Percentiles rank a stretch among this genome's conserved stretches.
These are phyloP conservation scores for Fusarium humuli DNA, from an alignment of 2,329 filamentous ascomycete genomes.

Conservation along the genomic window DNA sequence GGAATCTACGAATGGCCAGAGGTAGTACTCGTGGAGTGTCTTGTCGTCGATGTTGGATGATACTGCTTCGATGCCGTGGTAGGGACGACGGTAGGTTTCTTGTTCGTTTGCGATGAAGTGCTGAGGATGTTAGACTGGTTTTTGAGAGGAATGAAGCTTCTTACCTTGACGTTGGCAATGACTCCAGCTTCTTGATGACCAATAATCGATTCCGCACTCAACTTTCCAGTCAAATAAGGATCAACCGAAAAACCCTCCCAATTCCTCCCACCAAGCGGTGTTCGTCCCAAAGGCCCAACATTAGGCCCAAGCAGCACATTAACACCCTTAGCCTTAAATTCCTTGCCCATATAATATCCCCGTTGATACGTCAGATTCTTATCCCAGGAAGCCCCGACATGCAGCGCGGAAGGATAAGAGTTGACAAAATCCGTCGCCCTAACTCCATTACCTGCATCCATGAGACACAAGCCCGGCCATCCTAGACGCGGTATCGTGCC, in stretches of 20 bases:
- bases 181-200: constrained; percentile 83
- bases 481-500: constrained; percentile 58
- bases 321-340: constrained; percentile 69
- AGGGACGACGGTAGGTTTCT: constrained; percentile 60
- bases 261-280: constrained; percentile 76
- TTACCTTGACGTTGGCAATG: constrained; percentile 77
- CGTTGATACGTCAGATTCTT: constrained; percentile 63
- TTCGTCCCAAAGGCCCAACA: constrained; percentile 77
- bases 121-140: no score
- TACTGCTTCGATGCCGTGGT: constrained; percentile 61
- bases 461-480: constrained; percentile 62
- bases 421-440: constrained; percentile 62
- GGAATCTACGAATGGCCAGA: constrained; percentile 74
- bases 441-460: constrained; percentile 63
- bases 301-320: constrained; percentile 78
- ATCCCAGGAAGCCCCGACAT: constrained; percentile 66
- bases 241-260: constrained; percentile 82
- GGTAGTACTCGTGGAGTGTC: constrained; percentile 73
- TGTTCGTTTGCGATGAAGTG: constrained; percentile 73
- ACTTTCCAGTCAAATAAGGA: constrained; percentile 75
- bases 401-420: constrained; percentile 60
- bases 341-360: constrained; percentile 64
- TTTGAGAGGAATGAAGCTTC: no score
- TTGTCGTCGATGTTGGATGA: constrained; percentile 74
- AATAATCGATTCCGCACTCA: constrained; percentile 77